Percentiles rank a stretch among this genome's conserved stretches.
These are phyloP conservation scores for Ceratocystis papillata DNA, from an alignment of 2,329 filamentous ascomycete species.

Conservation along the genomic window DNA sequence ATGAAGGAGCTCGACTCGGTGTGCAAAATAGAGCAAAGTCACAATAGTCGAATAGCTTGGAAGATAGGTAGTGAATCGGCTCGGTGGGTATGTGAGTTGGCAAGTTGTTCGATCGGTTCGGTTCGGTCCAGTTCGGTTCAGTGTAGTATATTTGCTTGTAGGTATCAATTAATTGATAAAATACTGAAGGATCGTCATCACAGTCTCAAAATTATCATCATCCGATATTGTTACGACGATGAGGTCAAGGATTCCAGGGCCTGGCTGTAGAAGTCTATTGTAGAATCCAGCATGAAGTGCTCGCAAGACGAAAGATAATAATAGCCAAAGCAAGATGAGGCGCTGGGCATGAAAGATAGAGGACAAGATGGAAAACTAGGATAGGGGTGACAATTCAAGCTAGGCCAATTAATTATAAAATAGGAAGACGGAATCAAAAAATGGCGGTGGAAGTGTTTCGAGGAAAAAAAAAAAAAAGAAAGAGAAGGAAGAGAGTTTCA, in stretches of 20 bases:
- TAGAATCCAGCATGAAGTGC: neutral
- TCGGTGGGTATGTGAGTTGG: too few relatives aligned
- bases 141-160: neutral
- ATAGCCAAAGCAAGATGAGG: neutral
- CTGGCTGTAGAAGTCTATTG: neutral
- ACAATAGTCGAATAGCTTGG: neutral
- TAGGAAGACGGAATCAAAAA: neutral
- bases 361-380: neutral
- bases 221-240: neutral
- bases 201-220: neutral
- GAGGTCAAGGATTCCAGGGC: neutral
- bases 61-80: neutral
- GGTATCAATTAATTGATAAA: neutral
- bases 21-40: neutral
- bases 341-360: neutral
- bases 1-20: neutral
- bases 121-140: neutral
- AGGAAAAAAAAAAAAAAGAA: neutral
- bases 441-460: neutral
- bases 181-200: neutral
- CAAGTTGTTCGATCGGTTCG: neutral
- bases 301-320: neutral
- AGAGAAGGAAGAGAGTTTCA: neutral
- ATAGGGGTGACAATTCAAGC: conserved; percentile 11
- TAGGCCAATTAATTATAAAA: neutral